A percentile compares a stretch with the other conserved stretches of the same genome.
These are phyloP conservation scores for Fusarium kyushuense DNA, from an alignment of 2,329 filamentous ascomycete species.

Conservation along the genomic window DNA sequence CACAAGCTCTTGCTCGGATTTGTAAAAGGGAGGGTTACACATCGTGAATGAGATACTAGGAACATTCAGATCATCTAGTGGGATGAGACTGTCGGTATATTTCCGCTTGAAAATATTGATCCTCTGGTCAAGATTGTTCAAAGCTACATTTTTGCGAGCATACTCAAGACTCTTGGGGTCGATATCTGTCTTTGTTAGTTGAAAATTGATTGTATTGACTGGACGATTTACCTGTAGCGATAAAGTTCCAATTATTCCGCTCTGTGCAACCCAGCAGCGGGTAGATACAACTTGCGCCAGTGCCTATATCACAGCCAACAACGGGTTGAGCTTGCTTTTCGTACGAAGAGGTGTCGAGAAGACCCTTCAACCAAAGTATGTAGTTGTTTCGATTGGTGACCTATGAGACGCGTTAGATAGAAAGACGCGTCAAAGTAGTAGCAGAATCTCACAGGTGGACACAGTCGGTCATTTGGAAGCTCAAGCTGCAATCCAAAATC, in stretches of 20 bases:
- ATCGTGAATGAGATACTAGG: constrained; percentile 81
- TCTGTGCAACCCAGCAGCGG: constrained; percentile 81
- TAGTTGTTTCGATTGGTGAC: constrained; percentile 83
- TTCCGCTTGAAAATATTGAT: constrained; percentile 73
- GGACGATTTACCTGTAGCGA: constrained; percentile 66
- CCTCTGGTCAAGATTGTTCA: constrained; percentile 73
- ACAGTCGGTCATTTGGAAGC: constrained; percentile 82
- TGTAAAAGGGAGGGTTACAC: constrained; percentile 96
- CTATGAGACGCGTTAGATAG: constrained; percentile 48
- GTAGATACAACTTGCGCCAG: constrained; percentile 92
- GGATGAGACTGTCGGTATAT: constrained; percentile 69
- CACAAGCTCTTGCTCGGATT: constrained; percentile 76
- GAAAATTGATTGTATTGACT: not conserved
- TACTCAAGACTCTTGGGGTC: constrained; percentile 76
- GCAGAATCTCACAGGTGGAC: constrained; percentile 75
- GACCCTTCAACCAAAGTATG: constrained; percentile 85
- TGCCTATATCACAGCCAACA: constrained; percentile 85
- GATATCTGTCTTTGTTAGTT: constrained; percentile 67
- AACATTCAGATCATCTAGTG: constrained; percentile 66
- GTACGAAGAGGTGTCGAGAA: constrained; percentile 79
- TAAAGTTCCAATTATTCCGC: constrained; percentile 78
- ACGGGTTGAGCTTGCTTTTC: constrained; percentile 62
- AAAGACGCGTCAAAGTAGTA: not conserved
- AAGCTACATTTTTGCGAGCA: constrained; percentile 74
- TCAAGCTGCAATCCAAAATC: constrained; percentile 80